Evolutionary conservation across 176 grass and related monocot species (phyloP), one percentile per base, ranked within the genome.

Genomic region (Puccinellia tenuiflora): DNA sequence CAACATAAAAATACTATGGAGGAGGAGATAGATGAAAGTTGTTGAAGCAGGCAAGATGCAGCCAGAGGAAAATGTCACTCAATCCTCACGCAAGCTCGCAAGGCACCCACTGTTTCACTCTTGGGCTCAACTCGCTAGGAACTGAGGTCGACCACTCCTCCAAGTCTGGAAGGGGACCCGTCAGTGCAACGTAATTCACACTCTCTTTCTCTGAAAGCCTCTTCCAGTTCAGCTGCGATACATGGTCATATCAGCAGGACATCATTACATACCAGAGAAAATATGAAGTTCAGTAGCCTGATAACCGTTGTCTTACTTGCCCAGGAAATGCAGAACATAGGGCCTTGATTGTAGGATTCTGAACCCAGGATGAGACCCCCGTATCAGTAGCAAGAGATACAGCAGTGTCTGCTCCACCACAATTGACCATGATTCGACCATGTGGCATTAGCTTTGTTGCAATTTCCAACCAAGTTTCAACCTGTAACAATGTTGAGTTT

Each of bases 361-460:
- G 77, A 31, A 86, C 82, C 90, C 89, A 98, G 42, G 89, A 88
- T 0, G 81, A 87, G 42, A 47, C 78, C 26, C 76, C 77, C 25
- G 22, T 87, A 54, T 79, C 78, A 39, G 83, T 70, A 79, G 76
- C 77, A 79, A 86, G 89, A 91, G 85, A 95, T 72, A 85, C 78
- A 48, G 81, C 66, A 84, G 80, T 40, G 42, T 92, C 86, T 69
- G 72, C 90, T 85, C 92, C 96, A 60, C 89, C 93, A 68, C 96
- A 98, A 85, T 98, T 92, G 31, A 95, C 87, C 66, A 98, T 95
- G 68, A 98, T 98, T 79, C 92, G 85, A 60, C 92, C 96, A 72
- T 88, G 72, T 46, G 88, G 88, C 89, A 93, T 98, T 80, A 93
- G 73, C 33, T 93, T 95, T 79, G 88, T 98, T 20, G 87, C 82